phyloP scores from a whole-genome alignment of 345 rosid species.

The Balakata baccata region DNA sequence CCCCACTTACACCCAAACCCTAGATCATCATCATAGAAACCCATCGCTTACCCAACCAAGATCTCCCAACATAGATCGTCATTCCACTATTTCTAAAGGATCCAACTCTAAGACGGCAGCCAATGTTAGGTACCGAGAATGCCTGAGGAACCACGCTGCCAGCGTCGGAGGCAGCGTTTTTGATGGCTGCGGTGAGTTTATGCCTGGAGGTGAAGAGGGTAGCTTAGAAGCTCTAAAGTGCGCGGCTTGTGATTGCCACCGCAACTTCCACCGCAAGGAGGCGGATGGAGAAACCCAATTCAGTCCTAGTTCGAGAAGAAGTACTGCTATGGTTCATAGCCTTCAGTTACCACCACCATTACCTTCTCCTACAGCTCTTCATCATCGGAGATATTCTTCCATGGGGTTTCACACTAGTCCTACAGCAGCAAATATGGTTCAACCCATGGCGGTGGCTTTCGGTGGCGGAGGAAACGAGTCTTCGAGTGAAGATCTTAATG shows the following conservation, averaged over 20 bases:
- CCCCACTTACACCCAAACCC: conserved; percentile 62
- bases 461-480: conserved; percentile 65
- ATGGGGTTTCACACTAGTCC: conserved; percentile 40
- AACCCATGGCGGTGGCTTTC: conserved; percentile 70
- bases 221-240: conserved; percentile 74
- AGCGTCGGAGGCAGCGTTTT: conserved; percentile 71
- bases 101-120: conserved; percentile 34
- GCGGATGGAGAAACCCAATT: conserved; percentile 49
- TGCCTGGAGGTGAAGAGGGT: conserved; percentile 94
- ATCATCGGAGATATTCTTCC: conserved; percentile 34
- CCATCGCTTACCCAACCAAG: too few relatives aligned
- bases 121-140: conserved; percentile 61
- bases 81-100: conserved; percentile 21
- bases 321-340: conserved; percentile 38
- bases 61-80: too few relatives aligned
- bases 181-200: conserved; percentile 97
- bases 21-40: conserved; percentile 44
- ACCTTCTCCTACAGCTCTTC: conserved; percentile 38
- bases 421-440: conserved; percentile 43
- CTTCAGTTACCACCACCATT: conserved; percentile 56
- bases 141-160: conserved; percentile 90
- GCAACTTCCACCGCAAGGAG: conserved; percentile 89
- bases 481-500: conserved; percentile 69
- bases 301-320: conserved; percentile 22
- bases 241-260: conserved; percentile 94